Base-by-base conservation (phyloP, 306 rosid genomes). In the Crotalaria pallida region DNA sequence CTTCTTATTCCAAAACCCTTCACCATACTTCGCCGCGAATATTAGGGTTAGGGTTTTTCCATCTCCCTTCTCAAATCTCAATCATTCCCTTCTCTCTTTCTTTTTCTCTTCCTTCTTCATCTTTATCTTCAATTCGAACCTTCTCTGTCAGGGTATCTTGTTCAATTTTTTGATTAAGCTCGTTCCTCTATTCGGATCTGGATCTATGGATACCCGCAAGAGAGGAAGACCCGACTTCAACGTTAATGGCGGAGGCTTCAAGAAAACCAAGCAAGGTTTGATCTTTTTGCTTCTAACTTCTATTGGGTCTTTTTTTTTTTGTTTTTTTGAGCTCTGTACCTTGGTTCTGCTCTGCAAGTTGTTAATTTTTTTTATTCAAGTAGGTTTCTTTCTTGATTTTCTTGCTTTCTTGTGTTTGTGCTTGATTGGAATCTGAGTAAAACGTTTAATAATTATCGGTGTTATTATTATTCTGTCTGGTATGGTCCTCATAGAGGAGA, bases 251-350 rank as follows among this genome's bases (percentile, higher is more conserved):
- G 85, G 95, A 10, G 85, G 85, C 78, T 7, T 84, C 72, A 89
- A 89, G 84, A 86, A 86, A 81, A 79, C 79, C 34, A 84, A 81
- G 75, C 87, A 74, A 82, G 92, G 96, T 89, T 79, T 51, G 61
- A 22, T 17, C 16, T 31, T 31, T 67, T 24, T 7, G 19, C 51
- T 18, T 36, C 2, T 10, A 6, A 10, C 10, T 49, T 56, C 57
- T 73, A 13, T 5, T 19, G 13, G 52, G 41, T 19, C 40, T 52
- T 34, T 8, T 0, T 11, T 38, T 8, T 36, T 12, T 11, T 33
- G 0, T 61, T 33, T 36, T 4, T 56, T 15, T 49, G 2, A 10
- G 3, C 27, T 45, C 7, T 19, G 5, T 31, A 1, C 16, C 13
- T 40, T 76, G n/a, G 47, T 38, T 71, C 6, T 29, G 45, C 51